A percentile compares a stretch with the other conserved stretches of the same genome.
Conservation (phyloP, 345 rosid species). For the Noccaea caerulescens region DNA sequence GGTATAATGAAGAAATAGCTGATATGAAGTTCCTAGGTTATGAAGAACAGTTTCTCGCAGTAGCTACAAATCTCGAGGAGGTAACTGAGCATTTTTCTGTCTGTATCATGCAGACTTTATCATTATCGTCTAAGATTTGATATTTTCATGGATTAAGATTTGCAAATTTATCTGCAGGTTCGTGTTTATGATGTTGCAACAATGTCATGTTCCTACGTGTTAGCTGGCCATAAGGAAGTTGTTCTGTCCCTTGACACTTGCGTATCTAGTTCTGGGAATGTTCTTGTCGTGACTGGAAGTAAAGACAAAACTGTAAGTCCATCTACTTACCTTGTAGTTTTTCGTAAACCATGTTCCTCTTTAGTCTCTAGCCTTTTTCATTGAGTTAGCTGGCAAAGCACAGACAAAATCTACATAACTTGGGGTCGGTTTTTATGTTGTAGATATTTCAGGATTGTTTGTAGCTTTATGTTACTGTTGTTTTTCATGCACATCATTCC, state of each 20-base stretch:
- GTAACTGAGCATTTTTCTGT: slow-evolving; percentile 45
- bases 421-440: slow-evolving; percentile 1
- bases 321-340: slow-evolving; percentile 29
- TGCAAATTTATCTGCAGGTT: slow-evolving; percentile 58
- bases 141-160: slow-evolving; percentile 19
- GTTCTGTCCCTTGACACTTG: slow-evolving; percentile 85
- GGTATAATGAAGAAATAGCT: slow-evolving; percentile 89
- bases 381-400: slow-evolving; percentile 14
- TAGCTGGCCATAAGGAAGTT: slow-evolving; percentile 83
- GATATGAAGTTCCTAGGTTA: slow-evolving; percentile 93
- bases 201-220: slow-evolving; percentile 92
- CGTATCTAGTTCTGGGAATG: slow-evolving; percentile 61
- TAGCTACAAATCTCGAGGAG: slow-evolving; percentile 95
- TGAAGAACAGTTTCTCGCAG: slow-evolving; percentile 85
- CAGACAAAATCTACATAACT: slow-evolving; percentile 25
- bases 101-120: slow-evolving; percentile 22
- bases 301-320: slow-evolving; percentile 84
- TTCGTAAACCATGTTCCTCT: slow-evolving; percentile 9
- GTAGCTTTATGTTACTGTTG: slow-evolving; percentile 7
- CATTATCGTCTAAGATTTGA: slow-evolving; percentile 29
- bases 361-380: slow-evolving; percentile 4
- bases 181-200: slow-evolving; percentile 84
- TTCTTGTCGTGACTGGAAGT: slow-evolving; percentile 81
- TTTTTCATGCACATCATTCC: slow-evolving; percentile 12
- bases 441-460: not conserved